Evolutionary conservation across 768 basidiomycete species (phyloP).

Genomic region (Mycena belliarum): DNA sequence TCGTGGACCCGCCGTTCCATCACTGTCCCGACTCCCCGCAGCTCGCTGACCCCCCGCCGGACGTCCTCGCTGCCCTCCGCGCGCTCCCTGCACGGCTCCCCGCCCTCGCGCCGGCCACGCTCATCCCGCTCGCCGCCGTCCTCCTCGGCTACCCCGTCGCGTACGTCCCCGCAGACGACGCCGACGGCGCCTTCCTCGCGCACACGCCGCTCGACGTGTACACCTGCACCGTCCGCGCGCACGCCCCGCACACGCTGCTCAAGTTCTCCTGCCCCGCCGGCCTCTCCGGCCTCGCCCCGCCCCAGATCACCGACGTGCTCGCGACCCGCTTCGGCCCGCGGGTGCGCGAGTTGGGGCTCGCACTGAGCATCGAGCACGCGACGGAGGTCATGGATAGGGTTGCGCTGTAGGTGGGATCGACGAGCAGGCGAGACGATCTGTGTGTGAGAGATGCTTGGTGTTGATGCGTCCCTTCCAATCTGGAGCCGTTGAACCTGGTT

Average conservation of each 20-base stretch:
- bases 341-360: conserved; percentile 25
- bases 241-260: conserved; percentile 39
- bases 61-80: conserved; percentile 6
- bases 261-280: conserved; percentile 61
- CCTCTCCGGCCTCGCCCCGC: conserved; percentile 23
- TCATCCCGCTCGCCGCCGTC: conserved; percentile 57
- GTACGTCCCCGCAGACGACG: conserved; percentile 36
- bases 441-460: too few relatives aligned
- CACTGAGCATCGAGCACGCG: conserved; percentile 32
- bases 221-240: conserved; percentile 35
- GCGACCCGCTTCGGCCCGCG: conserved; percentile 34
- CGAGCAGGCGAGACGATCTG: too few relatives aligned
- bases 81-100: conserved; percentile 24
- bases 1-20: too few relatives aligned
- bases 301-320: conserved; percentile 33
- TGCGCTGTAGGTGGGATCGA: conserved; percentile 36
- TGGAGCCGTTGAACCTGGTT: too few relatives aligned
- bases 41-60: conserved; percentile 21
- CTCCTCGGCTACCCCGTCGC: conserved; percentile 64
- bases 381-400: conserved; percentile 47
- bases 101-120: conserved; percentile 25
- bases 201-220: conserved; percentile 53
- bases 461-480: too few relatives aligned
- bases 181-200: conserved; percentile 38
- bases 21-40: conserved; percentile 7